These are phyloP conservation scores for Suillus luteus DNA, from an alignment of 768 basidiomycete species.

Conservation along the genomic window DNA sequence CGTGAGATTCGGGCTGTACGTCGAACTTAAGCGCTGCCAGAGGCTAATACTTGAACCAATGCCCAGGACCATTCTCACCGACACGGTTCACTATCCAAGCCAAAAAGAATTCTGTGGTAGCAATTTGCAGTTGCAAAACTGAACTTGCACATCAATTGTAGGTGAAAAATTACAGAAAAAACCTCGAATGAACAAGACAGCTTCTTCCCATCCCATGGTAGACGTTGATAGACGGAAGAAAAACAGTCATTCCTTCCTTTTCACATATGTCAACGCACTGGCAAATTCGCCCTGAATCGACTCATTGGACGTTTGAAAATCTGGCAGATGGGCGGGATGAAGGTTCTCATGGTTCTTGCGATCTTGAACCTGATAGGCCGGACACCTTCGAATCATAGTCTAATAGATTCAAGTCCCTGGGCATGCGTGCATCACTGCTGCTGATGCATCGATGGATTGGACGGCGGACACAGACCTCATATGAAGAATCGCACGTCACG, in stretches of 20 bases:
- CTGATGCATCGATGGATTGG: no score
- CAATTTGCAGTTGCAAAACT: no score
- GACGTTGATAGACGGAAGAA: not conserved
- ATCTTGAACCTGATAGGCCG: slow-evolving; percentile 29
- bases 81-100: not conserved
- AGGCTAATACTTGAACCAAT: not conserved
- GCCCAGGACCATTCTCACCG: not conserved
- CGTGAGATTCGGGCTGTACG: not conserved
- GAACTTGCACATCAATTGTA: not conserved
- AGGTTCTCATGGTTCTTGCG: slow-evolving; percentile 34
- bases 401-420: slow-evolving; percentile 31
- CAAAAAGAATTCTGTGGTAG: not conserved
- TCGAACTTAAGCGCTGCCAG: not conserved
- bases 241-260: not conserved
- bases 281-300: not conserved
- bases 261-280: not conserved
- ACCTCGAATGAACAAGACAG: not conserved
- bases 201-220: not conserved
- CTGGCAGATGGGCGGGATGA: slow-evolving; percentile 8
- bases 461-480: slow-evolving; percentile 21
- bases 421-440: slow-evolving; percentile 35
- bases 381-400: slow-evolving; percentile 22
- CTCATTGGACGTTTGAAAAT: not conserved
- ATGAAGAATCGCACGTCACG: slow-evolving; percentile 23
- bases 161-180: not conserved